Conservation (phyloP, 371 early-diverging fungal genomes). For the Mucor circinelloides region DNA sequence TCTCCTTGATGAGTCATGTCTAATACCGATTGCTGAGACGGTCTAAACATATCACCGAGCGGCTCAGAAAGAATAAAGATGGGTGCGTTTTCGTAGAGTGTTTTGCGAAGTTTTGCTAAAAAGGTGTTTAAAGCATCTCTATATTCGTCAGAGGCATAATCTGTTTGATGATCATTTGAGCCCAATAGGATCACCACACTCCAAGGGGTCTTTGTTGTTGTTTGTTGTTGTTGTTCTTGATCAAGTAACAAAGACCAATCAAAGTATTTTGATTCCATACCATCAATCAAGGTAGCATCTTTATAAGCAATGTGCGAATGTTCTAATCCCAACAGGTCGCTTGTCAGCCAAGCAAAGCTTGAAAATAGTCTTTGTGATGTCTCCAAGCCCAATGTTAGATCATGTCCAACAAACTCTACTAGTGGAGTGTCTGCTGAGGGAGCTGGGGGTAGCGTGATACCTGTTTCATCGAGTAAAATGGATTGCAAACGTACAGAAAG, state of each 20-base stretch:
- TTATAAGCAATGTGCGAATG: conserved; percentile 37
- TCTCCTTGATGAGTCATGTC: conserved; percentile 30
- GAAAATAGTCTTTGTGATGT: conserved; percentile 32
- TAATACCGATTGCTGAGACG: conserved; percentile 42
- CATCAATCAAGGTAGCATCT: conserved; percentile 35
- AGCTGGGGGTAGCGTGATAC: conserved; percentile 13
- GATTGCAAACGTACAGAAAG: conserved; percentile 22
- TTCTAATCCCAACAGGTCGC: conserved; percentile 29
- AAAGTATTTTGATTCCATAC: conserved; percentile 42
- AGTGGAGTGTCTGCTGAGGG: conserved; percentile 8
- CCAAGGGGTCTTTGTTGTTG: conserved; percentile 19
- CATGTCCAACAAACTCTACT: conserved; percentile 48
- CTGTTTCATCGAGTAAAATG: conserved; percentile 21
- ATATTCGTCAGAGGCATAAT: conserved; percentile 14
- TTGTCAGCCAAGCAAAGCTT: conserved; percentile 44
- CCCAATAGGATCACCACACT: conserved; percentile 25
- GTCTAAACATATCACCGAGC: conserved; percentile 36
- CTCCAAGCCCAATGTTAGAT: conserved; percentile 31
- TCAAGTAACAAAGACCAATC: conserved; percentile 11
- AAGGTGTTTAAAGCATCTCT: neutral
- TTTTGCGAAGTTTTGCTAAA: conserved; percentile 8
- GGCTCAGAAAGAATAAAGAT: conserved; percentile 49
- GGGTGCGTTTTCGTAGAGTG: conserved; percentile 19
- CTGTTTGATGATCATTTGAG: conserved; percentile 22
- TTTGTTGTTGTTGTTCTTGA: neutral